A percentile compares a stretch with the other conserved stretches of the same genome.
phyloP scores from a whole-genome alignment of 768 basidiomycete species.

The Rhodotorula toruloides region DNA sequence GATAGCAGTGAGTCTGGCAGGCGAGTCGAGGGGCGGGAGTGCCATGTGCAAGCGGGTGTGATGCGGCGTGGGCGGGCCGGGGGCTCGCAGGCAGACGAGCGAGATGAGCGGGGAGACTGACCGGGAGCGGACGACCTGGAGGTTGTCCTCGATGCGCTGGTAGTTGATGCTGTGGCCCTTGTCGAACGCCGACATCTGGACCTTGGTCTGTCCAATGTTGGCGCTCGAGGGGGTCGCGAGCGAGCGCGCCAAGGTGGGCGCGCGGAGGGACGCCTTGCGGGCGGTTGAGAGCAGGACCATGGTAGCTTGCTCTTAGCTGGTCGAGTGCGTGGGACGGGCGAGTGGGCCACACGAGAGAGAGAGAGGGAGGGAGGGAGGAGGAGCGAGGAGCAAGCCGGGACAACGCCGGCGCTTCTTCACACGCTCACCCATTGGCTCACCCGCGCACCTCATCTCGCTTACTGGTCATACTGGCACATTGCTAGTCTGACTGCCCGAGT shows the following conservation, averaged over 20 bases:
- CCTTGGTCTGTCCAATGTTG: conserved; percentile 47
- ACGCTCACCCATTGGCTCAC: no score
- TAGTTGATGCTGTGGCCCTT: conserved; percentile 51
- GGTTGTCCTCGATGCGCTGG: conserved; percentile 90
- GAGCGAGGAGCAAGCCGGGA: no score
- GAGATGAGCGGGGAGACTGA: conserved; percentile 20
- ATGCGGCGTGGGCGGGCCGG: no score
- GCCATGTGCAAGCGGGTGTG: background rate
- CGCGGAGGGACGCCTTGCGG: conserved; percentile 14
- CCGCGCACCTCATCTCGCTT: no score
- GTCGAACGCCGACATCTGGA: conserved; percentile 49
- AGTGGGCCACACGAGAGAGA: no score
- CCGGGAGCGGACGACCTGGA: conserved; percentile 65
- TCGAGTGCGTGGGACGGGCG: no score
- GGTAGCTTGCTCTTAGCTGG: no score
- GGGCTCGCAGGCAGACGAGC: background rate
- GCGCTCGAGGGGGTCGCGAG: conserved; percentile 37
- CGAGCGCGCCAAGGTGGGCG: conserved; percentile 25
- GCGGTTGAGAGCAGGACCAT: conserved; percentile 60
- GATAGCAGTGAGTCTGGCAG: background rate
- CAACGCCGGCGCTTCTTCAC: no score
- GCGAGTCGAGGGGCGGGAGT: background rate
- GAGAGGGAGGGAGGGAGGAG: no score
- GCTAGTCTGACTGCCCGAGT: no score
- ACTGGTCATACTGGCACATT: no score